Evolutionary conservation across 352 stramenopile genomes (phyloP), one percentile per base, ranked within the genome.

Genomic region (Phytophthora constricta): DNA sequence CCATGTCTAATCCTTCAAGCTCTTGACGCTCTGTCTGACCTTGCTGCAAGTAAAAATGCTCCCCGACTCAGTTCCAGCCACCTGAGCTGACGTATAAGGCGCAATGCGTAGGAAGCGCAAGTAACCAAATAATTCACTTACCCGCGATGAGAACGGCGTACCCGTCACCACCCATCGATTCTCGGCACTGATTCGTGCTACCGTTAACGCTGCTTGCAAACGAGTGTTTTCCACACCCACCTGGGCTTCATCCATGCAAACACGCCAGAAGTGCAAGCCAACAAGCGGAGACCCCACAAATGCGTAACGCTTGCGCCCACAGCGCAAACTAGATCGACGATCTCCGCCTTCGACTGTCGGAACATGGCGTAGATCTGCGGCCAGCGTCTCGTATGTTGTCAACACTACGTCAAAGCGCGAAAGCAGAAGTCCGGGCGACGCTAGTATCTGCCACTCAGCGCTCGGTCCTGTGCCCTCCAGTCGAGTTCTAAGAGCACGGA

Each of bases 231-330:
- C 90, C 1, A 98, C 88, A 11, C 83, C 81, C 13, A 96, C 75
- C 71, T 98, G 95, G 2, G 94, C 94, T 84, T 98, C 95, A 58
- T 98, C 94, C 62, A 98, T 92, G 50, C 82, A 97, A 13, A 98
- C 76, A 14, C 95, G 82, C 89, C 92, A 97, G 60, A 92, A 98
- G 11, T 77, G 68, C 39, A 98, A 86, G 34, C 82, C 81, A 5
- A 87, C 79, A 3, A 98, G 73, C 17, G 95, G 95, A n/a, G 92
- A 98, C 0, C 86, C 81, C 22, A 98, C 69, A 37, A 97, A 87
- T 3, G 79, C 70, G 57, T 98, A 98, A 26, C 74, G 74, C 46
- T 97, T 97, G 57, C 62, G 60, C 27, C 71, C 73, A 46, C 80
- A 82, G 1, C 83, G 81, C 33, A 76, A 89, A 39, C 83, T 91